Evolutionary conservation across 148 eudicot species (phyloP), one percentile per base, ranked within the genome.

Genomic region (Rhododendron ovatum): DNA sequence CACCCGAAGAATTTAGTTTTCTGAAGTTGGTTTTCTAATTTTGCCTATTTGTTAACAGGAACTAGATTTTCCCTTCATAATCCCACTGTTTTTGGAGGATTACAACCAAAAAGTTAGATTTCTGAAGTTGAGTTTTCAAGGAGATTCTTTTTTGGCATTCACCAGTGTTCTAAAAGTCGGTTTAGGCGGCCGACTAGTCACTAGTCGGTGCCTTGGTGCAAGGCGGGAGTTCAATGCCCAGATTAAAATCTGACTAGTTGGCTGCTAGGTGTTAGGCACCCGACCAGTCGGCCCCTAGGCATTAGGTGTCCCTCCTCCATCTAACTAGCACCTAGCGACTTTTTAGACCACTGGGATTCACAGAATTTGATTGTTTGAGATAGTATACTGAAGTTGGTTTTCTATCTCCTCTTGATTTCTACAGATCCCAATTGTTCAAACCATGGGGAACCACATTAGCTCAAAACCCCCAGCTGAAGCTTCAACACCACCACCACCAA

Each of bases 401-500:
- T 33, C 20, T 71, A 13, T 71, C 41, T 69, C 15, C 41, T 71
- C 20, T 71, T 13, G 76, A 30, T 33, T 71, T 71, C 9, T 13
- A 4, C 76, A 71, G 76, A 33, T 71, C 76, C 33, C 0, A 71
- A 1, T 33, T n/a, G 74, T 24, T 67, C 35, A 12, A 28, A 67
- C 74, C 74, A 71, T 71, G 76, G 76, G 76, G 41, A 71, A 71
- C 22, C 76, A 71, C 39, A 33, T 14, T 13, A 71, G 76, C 76
- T 71, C 76, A 71, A 71, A 71, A 71, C 41, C 20, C 20, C 41
- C 33, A 26, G 74, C 76, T 71, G 76, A 30, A 71, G 13, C 76
- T 71, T 28, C 76, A 30, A n/a, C 81, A 12, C n/a, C 67, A 24
- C 57, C 80, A 24, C 39, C 82, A 78, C 86, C 89, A 57, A 85